Evolutionary conservation across 2,329 filamentous ascomycete genomes (phyloP), one percentile per base, ranked within the genome.

Genomic region (Zymoseptoria pseudotritici): DNA sequence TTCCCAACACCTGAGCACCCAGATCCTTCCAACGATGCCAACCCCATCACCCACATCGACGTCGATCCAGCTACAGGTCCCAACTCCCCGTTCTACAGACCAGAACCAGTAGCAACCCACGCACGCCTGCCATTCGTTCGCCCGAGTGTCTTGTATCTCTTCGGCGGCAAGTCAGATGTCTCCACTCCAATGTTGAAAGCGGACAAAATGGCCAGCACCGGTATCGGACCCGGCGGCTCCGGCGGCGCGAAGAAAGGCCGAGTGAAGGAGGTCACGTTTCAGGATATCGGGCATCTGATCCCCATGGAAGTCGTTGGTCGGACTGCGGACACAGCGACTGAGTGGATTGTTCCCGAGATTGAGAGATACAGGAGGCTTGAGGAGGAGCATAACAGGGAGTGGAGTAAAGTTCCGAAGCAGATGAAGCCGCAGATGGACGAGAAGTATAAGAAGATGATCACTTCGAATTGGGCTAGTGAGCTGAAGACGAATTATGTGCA

Each of bases 251-350:
- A 75, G n/a, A 81, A 82, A 11, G 90, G 88, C 0, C 79, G 85
- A 53, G 91, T 96, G 2, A 80, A 79, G 58, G 80, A 86, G 64
- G 81, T 89, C 4, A 78, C 84, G 17, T 74, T 94, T 7, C 76
- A 87, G 26, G 82, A 81, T 0, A 79, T 81, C 5, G 91, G 92
- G 0, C 93, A 97, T 73, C 74, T 97, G 50, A 83, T 97, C 26
- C 88, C 92, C 0, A 89, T 96, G 83, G 91, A 96, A 74, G 82
- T 83, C 49, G 88, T 89, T 0, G 77, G 69, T 2, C 79, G 83
- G 68, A 88, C 86, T 63, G 92, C 90, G 1, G 77, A 82, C n/a
- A 71, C 74, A 6, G 61, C 58, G 24, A 69, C 67, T 13, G 69
- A 65, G 17, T 80, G 78, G 78, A 24, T 74, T 10, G 63, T 55